phyloP scores from a whole-genome alignment of 345 rosid species.

The Salix suchowensis region DNA sequence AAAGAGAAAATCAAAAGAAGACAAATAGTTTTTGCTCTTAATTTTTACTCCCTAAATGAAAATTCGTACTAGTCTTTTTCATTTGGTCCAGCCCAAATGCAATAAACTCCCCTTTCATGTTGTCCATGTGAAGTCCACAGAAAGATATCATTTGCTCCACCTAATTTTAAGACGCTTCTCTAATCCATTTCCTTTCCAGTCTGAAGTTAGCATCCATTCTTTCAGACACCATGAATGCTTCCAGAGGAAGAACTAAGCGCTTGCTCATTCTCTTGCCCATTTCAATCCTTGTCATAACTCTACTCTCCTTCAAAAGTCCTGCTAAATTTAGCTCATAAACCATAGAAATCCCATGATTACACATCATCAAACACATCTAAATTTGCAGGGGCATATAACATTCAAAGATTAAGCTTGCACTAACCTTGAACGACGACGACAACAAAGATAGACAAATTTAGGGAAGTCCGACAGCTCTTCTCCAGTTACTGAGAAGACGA shows the following conservation, averaged over 20 bases:
- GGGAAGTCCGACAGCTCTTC: too few species aligned
- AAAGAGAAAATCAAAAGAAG: too few species aligned
- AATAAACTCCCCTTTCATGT: background rate
- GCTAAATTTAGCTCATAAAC: conserved; percentile 7
- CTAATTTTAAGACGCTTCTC: background rate
- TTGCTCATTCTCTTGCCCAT: conserved; percentile 19
- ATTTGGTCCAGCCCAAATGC: background rate
- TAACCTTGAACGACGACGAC: too few species aligned
- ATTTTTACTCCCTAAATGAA: background rate
- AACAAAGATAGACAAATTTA: too few species aligned
- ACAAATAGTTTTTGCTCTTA: background rate
- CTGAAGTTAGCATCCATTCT: background rate
- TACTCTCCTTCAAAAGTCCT: background rate
- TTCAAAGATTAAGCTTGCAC: too few species aligned
- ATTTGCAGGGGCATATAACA: background rate
- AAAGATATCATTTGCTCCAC: background rate
- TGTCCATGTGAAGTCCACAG: background rate
- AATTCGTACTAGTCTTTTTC: background rate
- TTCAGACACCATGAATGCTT: conserved; percentile 12
- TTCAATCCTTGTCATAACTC: conserved; percentile 14
- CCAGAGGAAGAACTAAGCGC: conserved; percentile 7
- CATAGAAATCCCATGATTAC: conserved; percentile 22
- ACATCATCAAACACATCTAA: conserved; percentile 25
- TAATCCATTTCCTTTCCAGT: background rate
- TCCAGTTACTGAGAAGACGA: too few species aligned